Base-by-base conservation (phyloP, 1,139 yeast species). In the Suhomyces ambrosiae region DNA sequence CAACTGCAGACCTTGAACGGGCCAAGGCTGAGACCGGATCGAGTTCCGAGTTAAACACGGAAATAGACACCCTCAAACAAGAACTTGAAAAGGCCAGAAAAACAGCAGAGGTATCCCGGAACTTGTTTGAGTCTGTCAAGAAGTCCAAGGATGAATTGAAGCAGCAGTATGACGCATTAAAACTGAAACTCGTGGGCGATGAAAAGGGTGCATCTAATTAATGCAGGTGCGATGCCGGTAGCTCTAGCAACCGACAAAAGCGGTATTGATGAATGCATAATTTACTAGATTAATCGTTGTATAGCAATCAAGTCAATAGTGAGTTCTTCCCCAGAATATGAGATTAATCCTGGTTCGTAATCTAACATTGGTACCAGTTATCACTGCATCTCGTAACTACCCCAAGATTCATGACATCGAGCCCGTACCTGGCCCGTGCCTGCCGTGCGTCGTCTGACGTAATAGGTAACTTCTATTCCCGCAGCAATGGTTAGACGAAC, bases 81-180 rank as follows among this genome's bases (percentile, higher is more conserved):
- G 22, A 23, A n/a, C 22, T 30, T 15, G 22, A 17, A 15, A 27
- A 27, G 12, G 29, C 36, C 12, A 14, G 22, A 11, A 33, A 33
- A 23, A 13, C 27, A 15, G 36, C 32, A 9, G 27, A 27, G 8
- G 24, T 33, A 5, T 14, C 36, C 21, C 14, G 23, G 7, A 14
- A 11, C 14, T 22, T 33, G 9, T 24, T 10, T 7, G 27, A 24
- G 9, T 12, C 23, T 7, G 23, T 21, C 17, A 21, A 22, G 12
- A 21, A 33, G 29, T 13, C 23, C 27, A 29, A 26, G 28, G 31
- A 37, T 10, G 37, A 32, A 21, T 25, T 30, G 28, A 17, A 14
- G n/a, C 39, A 30, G 9, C 21, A 18, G 8, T 18, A 18, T 18
- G 21, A 18, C 21, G 21, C 21, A 18, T 18, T 18, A 8, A 18